These are phyloP conservation scores for Ramalina intermedia DNA, from an alignment of 495 filamentous ascomycete species.

Conservation along the genomic window DNA sequence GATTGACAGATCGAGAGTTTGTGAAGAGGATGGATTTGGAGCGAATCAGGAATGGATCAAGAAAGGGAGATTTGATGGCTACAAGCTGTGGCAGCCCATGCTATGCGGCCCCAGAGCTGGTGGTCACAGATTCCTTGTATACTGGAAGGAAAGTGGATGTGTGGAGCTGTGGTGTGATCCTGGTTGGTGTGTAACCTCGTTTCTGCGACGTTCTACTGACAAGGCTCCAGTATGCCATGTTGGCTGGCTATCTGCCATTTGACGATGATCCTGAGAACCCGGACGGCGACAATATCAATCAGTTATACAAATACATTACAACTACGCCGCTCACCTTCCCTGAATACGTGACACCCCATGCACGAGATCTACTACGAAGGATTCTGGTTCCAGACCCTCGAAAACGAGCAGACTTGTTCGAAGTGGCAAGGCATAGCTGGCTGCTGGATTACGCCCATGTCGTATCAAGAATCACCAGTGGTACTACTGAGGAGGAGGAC, in stretches of 20 bases:
- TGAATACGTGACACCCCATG: slow-evolving; percentile 97
- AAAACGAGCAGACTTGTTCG: slow-evolving; percentile 90
- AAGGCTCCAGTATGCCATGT: slow-evolving; percentile 76
- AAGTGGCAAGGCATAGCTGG: slow-evolving; percentile 97
- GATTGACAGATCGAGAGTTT: slow-evolving; percentile 68
- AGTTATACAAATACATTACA: slow-evolving; percentile 98
- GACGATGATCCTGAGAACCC: slow-evolving; percentile 98
- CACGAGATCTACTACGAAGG: slow-evolving; percentile 76
- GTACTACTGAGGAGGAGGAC: slow-evolving; percentile 73
- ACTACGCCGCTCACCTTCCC: slow-evolving; percentile 95
- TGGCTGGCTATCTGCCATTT: slow-evolving; percentile 96
- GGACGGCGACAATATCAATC: slow-evolving; percentile 97
- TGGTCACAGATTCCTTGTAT: slow-evolving; percentile 94
- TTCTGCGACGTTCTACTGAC: slow-evolving; percentile 1
- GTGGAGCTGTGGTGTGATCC: slow-evolving; percentile 97
- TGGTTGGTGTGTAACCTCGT: slow-evolving; percentile 46
- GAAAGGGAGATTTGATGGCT: slow-evolving; percentile 50
- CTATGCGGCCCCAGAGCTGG: slow-evolving; percentile 93
- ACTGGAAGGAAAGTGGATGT: slow-evolving; percentile 97
- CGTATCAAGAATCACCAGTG: slow-evolving; percentile 91
- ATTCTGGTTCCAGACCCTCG: slow-evolving; percentile 95
- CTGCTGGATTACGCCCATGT: slow-evolving; percentile 89
- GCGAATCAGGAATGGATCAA: slow-evolving; percentile 66
- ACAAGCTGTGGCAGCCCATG: slow-evolving; percentile 52
- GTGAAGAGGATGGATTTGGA: slow-evolving; percentile 68